Evolutionary conservation across 2,329 filamentous ascomycete species (phyloP).

Genomic region (Ophioceras dolichostomum): DNA sequence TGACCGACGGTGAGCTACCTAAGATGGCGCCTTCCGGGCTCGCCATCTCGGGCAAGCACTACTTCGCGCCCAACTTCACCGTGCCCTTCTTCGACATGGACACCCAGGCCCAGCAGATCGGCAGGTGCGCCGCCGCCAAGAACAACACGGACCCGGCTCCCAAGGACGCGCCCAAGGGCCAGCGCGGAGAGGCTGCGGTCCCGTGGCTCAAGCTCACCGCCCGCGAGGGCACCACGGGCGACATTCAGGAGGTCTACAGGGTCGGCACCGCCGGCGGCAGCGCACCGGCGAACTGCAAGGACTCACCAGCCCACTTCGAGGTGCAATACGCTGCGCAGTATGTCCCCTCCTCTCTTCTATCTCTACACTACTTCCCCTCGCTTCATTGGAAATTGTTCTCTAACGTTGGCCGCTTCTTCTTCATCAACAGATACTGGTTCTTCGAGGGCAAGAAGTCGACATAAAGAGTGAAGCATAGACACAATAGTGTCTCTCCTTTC

Average conservation of each 20-base stretch:
- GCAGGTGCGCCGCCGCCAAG: conserved; percentile 51
- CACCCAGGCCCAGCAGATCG: conserved; percentile 39
- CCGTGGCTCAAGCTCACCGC: conserved; percentile 65
- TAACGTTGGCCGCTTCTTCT: not conserved
- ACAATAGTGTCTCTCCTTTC: not conserved
- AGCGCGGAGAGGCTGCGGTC: conserved; percentile 55
- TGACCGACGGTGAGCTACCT: conserved; percentile 23
- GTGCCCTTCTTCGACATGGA: conserved; percentile 75
- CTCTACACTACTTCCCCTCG: too few species aligned
- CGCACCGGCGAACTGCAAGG: conserved; percentile 60
- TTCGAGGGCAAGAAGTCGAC: conserved; percentile 9
- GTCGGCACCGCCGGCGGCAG: conserved; percentile 74
- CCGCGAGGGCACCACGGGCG: conserved; percentile 40
- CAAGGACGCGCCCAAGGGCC: conserved; percentile 42
- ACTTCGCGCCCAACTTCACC: conserved; percentile 52
- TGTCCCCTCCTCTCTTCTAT: conserved; percentile 26
- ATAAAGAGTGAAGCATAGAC: not conserved
- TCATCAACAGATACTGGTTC: conserved; percentile 24
- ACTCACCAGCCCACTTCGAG: conserved; percentile 49
- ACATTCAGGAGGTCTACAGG: conserved; percentile 67
- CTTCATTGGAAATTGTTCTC: not conserved
- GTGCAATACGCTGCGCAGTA: conserved; percentile 79
- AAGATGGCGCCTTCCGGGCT: conserved; percentile 46
- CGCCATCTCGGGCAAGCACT: conserved; percentile 64
- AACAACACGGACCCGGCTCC: conserved; percentile 51